These are phyloP conservation scores for Globomyces sp. DNA, from an alignment of 371 early-diverging fungal genomes.

Conservation along the genomic window DNA sequence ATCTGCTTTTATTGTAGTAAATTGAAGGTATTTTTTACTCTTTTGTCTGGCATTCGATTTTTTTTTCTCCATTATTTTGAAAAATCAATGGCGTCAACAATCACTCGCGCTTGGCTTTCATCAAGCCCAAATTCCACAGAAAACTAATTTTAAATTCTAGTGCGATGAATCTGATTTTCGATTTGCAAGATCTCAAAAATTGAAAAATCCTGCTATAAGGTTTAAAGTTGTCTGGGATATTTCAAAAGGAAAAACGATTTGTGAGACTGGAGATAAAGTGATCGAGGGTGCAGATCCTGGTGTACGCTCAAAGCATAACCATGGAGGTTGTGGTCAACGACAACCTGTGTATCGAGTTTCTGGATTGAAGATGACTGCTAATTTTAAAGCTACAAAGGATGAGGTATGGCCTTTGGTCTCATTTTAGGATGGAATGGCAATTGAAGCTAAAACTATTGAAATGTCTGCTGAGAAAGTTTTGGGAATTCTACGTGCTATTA, in stretches of 20 bases:
- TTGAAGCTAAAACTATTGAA: constrained; percentile 64
- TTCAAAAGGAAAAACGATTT: constrained; percentile 83
- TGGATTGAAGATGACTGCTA: constrained; percentile 82
- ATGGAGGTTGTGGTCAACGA: constrained; percentile 92
- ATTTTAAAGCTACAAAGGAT: constrained; percentile 59
- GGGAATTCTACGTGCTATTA: constrained; percentile 88
- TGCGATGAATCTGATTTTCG: constrained; percentile 55
- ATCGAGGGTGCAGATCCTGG: constrained; percentile 25
- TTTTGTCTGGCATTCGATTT: no score
- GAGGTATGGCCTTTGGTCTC: constrained; percentile 16
- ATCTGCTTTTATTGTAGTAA: constrained; percentile 99
- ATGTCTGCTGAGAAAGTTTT: constrained; percentile 84
- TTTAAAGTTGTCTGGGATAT: constrained; percentile 92
- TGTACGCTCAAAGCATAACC: constrained; percentile 46
- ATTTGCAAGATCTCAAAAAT: constrained; percentile 68
- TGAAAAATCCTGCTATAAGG: constrained; percentile 73
- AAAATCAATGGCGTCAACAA: no score
- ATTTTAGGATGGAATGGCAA: constrained; percentile 34
- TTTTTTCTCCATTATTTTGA: no score
- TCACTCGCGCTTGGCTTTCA: no score
- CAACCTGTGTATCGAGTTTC: constrained; percentile 94
- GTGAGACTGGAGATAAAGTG: constrained; percentile 72
- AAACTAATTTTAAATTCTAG: not conserved
- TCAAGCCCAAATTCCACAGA: no score
- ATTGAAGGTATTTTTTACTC: constrained; percentile 69